Evolutionary conservation across 2,329 filamentous ascomycete genomes (phyloP), one percentile per base, ranked within the genome.

Genomic region (Hymenoscyphus salicellus): DNA sequence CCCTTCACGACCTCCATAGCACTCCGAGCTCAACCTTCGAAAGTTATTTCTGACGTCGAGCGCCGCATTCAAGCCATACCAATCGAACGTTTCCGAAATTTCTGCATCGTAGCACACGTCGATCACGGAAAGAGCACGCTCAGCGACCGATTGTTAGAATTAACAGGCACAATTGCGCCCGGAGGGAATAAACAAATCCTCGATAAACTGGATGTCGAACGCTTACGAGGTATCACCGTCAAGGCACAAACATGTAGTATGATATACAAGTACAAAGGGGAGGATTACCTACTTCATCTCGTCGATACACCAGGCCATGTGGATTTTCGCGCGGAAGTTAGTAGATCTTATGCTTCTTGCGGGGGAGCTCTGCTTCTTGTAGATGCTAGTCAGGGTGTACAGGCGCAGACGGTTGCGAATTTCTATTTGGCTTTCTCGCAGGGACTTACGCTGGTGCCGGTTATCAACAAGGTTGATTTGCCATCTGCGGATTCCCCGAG

Each of bases 171-270:
- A 6, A 98, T 99, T 69, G 81, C 91, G 71, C 85, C 91, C 0
- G 93, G 92, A 66, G 84, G 84, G 59, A 97, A 97, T 77, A 96
- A 97, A 79, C 95, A 99, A 82, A 92, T 98, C 68, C 82, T 99
- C 69, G 95, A 99, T 79, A 97, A 97, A 77, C 86, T 99, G 41
- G 95, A 99, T 76, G 95, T 99, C 63, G 95, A 99, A 80, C 85
- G 95, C 60, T 93, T 98, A 78, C 87, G 95, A 46, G 95, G 95
- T 67, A 99, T 99, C 76, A 99, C 95, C 0, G 95, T 99, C 77
- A 99, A 99, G 81, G 95, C 95, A 63, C 95, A 99, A 81, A 98
- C 95, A 64, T 98, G 95, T 79, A 95, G 90, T 63, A 99, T 99
- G 95, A 85, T 99, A 61, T 97, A 97, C 81, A 92, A 90, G 32